These are phyloP conservation scores for Gracilaria domingensis DNA, from an alignment of 23 red algal species.

Conservation along the genomic window DNA sequence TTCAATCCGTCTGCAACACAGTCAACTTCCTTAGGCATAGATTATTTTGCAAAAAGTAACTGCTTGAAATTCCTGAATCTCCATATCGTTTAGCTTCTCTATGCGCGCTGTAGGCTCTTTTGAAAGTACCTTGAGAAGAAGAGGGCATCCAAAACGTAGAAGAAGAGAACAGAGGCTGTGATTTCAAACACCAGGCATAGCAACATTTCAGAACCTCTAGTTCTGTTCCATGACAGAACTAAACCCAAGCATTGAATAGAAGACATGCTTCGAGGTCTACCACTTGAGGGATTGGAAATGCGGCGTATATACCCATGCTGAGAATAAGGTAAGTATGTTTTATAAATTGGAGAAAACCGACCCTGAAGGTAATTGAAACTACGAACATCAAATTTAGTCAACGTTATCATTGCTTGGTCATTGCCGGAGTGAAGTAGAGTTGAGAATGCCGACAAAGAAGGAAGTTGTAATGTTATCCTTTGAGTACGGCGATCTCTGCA, in stretches of 20 bases:
- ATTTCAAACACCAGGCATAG: constrained; percentile 19
- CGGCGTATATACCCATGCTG: too few relatives aligned
- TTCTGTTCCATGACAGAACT: neutral
- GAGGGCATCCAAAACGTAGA: neutral
- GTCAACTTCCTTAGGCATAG: neutral
- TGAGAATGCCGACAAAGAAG: too few relatives aligned
- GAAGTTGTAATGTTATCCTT: too few relatives aligned
- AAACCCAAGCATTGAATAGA: constrained; percentile 32
- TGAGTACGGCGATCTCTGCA: too few relatives aligned
- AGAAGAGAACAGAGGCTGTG: neutral
- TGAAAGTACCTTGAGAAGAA: neutral
- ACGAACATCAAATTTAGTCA: too few relatives aligned
- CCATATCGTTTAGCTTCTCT: neutral
- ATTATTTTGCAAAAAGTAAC: neutral
- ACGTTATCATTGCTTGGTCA: too few relatives aligned
- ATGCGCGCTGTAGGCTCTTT: neutral
- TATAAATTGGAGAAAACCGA: too few relatives aligned
- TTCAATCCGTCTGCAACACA: constrained; percentile 28
- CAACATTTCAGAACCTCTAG: neutral
- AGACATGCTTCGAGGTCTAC: neutral
- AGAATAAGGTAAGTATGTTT: too few relatives aligned
- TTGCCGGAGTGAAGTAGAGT: too few relatives aligned
- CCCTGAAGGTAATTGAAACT: too few relatives aligned
- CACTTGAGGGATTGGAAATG: too few relatives aligned
- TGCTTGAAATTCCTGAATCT: neutral